These are phyloP conservation scores for Canavalia ensiformis DNA, from an alignment of 306 rosid genomes.

Conservation along the genomic window DNA sequence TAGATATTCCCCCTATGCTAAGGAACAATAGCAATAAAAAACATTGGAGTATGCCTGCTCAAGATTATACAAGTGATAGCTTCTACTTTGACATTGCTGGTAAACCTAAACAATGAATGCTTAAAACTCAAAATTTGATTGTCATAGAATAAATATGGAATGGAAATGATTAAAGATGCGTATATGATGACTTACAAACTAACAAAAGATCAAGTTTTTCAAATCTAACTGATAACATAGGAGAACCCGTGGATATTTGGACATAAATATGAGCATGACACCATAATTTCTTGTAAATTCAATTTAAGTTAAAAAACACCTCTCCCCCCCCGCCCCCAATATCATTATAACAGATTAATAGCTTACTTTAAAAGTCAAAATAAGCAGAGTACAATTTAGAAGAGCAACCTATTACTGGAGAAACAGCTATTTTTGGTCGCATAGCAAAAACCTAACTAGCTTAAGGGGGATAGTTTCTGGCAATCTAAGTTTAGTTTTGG, in stretches of 20 bases:
- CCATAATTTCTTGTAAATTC: neutral
- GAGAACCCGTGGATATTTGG: neutral
- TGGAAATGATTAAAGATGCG: slow-evolving; percentile 29
- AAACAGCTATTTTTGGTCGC: neutral
- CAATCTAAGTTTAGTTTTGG: neutral
- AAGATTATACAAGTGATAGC: slow-evolving; percentile 21
- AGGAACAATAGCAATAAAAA: slow-evolving; percentile 21
- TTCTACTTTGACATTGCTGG: neutral
- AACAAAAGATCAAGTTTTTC: slow-evolving; percentile 19
- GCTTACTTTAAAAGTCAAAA: slow-evolving; percentile 16
- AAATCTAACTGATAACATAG: slow-evolving; percentile 9
- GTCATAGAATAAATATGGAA: slow-evolving; percentile 30
- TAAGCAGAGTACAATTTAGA: neutral
- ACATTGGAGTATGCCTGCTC: neutral
- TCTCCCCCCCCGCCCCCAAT: neutral
- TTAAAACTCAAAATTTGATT: neutral
- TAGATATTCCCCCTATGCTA: neutral
- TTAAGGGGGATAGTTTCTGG: slow-evolving; percentile 21
- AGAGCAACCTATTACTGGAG: neutral
- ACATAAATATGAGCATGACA: slow-evolving; percentile 4
- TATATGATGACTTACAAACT: neutral
- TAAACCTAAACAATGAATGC: slow-evolving; percentile 7
- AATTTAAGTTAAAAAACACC: slow-evolving; percentile 8
- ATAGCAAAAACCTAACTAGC: slow-evolving; percentile 20
- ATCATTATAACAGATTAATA: neutral